Evolutionary conservation across 2,329 filamentous ascomycete species (phyloP).

Genomic region (Aspergillus ochraceus): DNA sequence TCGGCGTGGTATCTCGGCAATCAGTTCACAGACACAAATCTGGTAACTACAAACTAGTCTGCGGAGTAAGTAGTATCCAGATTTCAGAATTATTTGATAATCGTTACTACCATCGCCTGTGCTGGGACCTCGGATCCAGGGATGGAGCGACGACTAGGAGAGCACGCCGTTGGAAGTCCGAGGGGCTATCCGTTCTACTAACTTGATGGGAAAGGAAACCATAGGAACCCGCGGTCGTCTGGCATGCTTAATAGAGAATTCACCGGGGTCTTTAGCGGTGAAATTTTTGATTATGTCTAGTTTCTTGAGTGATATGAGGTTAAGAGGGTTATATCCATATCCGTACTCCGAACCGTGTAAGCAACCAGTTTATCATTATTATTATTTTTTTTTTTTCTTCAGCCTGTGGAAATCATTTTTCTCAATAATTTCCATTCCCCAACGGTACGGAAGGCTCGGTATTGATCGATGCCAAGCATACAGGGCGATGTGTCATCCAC

Average conservation of each 20-base stretch:
- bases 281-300: neutral
- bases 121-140: conserved; percentile 4
- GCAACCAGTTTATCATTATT: neutral
- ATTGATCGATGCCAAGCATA: neutral
- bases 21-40: neutral
- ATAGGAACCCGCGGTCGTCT: conserved; percentile 6
- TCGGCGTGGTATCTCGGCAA: conserved; percentile 2
- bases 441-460: neutral
- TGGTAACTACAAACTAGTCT: neutral
- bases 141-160: conserved; percentile 3
- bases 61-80: neutral
- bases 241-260: conserved; percentile 3
- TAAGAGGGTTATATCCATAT: neutral
- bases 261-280: neutral
- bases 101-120: conserved; percentile 1
- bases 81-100: neutral
- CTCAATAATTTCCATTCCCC: neutral
- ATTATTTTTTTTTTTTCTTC: neutral
- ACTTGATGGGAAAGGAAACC: neutral
- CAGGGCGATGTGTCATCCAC: neutral
- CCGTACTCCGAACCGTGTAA: neutral
- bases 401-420: neutral
- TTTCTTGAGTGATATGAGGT: neutral
- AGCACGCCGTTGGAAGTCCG: conserved; percentile 8
- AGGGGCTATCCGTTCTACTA: neutral